A percentile compares a stretch with the other conserved stretches of the same genome.
Conservation (phyloP, 495 filamentous ascomycete species). For the Penicillium odoratum region DNA sequence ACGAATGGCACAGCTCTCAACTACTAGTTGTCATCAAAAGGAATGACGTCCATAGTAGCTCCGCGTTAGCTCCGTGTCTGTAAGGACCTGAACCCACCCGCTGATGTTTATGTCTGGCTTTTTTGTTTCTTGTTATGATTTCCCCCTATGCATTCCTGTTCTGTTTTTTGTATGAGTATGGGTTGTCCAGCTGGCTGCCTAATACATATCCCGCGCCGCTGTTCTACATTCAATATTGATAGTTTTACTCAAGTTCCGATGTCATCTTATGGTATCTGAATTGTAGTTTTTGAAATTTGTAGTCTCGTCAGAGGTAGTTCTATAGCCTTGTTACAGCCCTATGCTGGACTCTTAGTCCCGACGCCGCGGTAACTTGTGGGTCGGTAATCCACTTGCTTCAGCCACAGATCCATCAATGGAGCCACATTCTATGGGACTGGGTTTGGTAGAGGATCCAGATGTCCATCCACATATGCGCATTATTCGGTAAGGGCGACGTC, state of each 20-base stretch:
- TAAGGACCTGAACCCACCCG: not conserved
- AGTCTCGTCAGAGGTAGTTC: too few species aligned
- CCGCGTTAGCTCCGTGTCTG: not conserved
- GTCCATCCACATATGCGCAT: too few species aligned
- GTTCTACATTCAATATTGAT: slow-evolving; percentile 8
- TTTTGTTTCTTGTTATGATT: slow-evolving; percentile 24
- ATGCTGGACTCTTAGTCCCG: too few species aligned
- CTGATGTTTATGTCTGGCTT: slow-evolving; percentile 6
- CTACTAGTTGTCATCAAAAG: not conserved
- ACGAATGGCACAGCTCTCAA: slow-evolving; percentile 8
- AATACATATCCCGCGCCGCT: slow-evolving; percentile 29
- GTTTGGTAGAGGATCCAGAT: too few species aligned
- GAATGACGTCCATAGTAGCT: not conserved
- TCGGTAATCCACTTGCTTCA: too few species aligned
- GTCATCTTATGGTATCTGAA: not conserved
- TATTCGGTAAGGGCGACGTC: too few species aligned
- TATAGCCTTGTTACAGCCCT: too few species aligned
- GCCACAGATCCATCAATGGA: too few species aligned
- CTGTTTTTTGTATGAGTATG: slow-evolving; percentile 26
- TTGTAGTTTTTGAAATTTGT: not conserved
- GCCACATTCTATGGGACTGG: too few species aligned
- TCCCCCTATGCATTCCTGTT: slow-evolving; percentile 22
- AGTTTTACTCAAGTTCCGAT: not conserved
- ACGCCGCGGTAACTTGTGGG: too few species aligned
- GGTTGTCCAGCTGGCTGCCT: slow-evolving; percentile 23